Percentiles rank a stretch among this genome's conserved stretches.
Evolutionary conservation across 208 protist genomes (phyloP).

Genomic region (Strigomonas culicis): DNA sequence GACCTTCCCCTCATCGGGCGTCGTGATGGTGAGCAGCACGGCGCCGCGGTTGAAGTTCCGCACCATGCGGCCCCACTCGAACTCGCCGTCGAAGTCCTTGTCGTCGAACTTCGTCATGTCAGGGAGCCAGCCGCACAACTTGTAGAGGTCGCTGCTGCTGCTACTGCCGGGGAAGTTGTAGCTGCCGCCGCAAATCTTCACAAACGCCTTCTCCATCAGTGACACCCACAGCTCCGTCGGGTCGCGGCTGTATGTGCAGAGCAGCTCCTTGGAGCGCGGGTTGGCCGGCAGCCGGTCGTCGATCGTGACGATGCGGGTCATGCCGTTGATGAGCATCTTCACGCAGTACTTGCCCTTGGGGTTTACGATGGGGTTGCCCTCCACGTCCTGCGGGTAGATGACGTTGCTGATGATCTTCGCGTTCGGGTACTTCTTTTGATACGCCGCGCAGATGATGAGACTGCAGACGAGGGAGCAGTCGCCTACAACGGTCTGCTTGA

Average conservation of each 20-base stretch:
- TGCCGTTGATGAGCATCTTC: constrained; percentile 92
- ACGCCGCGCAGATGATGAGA: constrained; percentile 70
- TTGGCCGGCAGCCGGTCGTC: constrained; percentile 82
- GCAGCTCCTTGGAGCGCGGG: constrained; percentile 23
- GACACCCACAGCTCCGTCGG: constrained; percentile 68
- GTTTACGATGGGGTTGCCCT: constrained; percentile 74
- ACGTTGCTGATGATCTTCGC: constrained; percentile 81
- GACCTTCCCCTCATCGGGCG: constrained; percentile 6
- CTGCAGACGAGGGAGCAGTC: constrained; percentile 86
- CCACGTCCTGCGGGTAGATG: constrained; percentile 83
- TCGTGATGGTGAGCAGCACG: constrained; percentile 69
- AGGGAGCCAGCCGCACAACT: constrained; percentile 85
- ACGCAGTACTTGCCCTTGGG: constrained; percentile 88
- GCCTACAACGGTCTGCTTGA: constrained; percentile 81
- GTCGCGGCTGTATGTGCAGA: constrained; percentile 45
- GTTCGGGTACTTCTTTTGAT: constrained; percentile 80
- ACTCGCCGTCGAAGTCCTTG: constrained; percentile 55
- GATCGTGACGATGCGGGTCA: constrained; percentile 81
- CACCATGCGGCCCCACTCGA: constrained; percentile 70
- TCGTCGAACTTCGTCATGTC: constrained; percentile 35
- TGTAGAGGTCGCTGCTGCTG: constrained; percentile 76
- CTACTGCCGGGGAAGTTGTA: constrained; percentile 74
- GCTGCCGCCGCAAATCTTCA: constrained; percentile 78
- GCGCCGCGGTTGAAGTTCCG: constrained; percentile 51
- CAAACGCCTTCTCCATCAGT: constrained; percentile 85